Percentiles rank a stretch among this genome's conserved stretches.
phyloP scores from a whole-genome alignment of 2,329 filamentous ascomycete genomes.

The Sclerotinia minor region DNA sequence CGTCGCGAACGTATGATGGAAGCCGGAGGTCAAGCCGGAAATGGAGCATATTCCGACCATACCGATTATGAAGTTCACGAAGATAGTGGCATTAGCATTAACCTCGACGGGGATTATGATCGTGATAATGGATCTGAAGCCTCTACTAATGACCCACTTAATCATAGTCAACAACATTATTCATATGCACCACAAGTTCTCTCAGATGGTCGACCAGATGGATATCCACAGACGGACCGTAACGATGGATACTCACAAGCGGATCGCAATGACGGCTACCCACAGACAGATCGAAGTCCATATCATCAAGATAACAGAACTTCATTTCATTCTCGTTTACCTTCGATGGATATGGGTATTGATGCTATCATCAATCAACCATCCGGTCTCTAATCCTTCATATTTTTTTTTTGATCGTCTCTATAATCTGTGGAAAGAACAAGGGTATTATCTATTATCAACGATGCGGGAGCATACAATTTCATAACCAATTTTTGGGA shows the following conservation, averaged over 20 bases:
- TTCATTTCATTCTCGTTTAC: conserved; percentile 43
- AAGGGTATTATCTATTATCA: neutral
- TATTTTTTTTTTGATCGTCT: neutral
- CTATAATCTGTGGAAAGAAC: conserved; percentile 9
- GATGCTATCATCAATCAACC: conserved; percentile 58
- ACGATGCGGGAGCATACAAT: neutral
- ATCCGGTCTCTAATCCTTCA: conserved; percentile 21
- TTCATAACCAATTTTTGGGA: conserved; percentile 13
- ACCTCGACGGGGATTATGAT: conserved; percentile 48
- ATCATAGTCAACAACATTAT: conserved; percentile 25
- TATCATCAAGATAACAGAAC: conserved; percentile 13
- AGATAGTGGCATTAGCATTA: conserved; percentile 70
- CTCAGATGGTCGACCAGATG: conserved; percentile 19
- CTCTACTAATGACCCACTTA: conserved; percentile 17
- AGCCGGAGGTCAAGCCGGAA: conserved; percentile 15
- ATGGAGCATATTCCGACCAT: conserved; percentile 11
- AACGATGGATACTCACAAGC: conserved; percentile 18
- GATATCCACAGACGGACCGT: conserved; percentile 21
- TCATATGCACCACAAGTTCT: conserved; percentile 23
- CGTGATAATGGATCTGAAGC: conserved; percentile 30
- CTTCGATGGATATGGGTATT: conserved; percentile 62
- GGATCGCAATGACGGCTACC: conserved; percentile 17
- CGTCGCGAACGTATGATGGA: conserved; percentile 59
- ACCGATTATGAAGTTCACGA: conserved; percentile 39
- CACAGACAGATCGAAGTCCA: conserved; percentile 1